Evolutionary conservation across 1,139 yeast species (phyloP), one percentile per base, ranked within the genome.

Genomic region (Candida neerlandica): DNA sequence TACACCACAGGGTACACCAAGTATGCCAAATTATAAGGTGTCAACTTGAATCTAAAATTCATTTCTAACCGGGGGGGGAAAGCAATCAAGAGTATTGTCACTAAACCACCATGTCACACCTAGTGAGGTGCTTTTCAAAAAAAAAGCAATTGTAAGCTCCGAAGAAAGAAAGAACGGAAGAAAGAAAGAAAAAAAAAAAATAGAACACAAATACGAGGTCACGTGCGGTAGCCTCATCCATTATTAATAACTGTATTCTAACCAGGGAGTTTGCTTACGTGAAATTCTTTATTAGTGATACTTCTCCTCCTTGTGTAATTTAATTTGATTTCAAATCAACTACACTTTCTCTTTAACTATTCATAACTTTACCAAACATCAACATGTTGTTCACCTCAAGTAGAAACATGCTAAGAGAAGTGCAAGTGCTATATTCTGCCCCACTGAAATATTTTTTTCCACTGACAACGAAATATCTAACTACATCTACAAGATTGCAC

Each of bases 1-100:
- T 52, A 64, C 51, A 30, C 50, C n/a, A 32, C 51, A 45, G 52
- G 64, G 58, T 43, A 58, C 19, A 32, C 23, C 35, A 41, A 53
- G 45, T 10, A 48, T 12, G 45, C 44, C n/a, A 43, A 27, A 15
- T 37, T 27, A 44, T 52, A 48, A 6, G 45, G 38, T 4, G 44
- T 35, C 41, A 44, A 37, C 23, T 34, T 33, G 32, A 26, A 15
- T 21, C 19, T 45, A 5, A 33, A 18, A 16, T 21, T 35, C 45
- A 30, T 40, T 19, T 37, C 23, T 18, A n/a, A n/a, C n/a, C n/a
- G n/a, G n/a, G 19, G 12, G 23, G 21, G 27, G 21, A 35, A 11
- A 21, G 27, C 23, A 35, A 35, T 21, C n/a, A 6, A 21, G 23
- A 14, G 14, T 29, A 26, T 26, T 5, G 37, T 15, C 19, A 33